Percentiles rank a stretch among this genome's conserved stretches.
These are phyloP conservation scores for Monosporozyma unispora DNA, from an alignment of 805 yeast species.

Conservation along the genomic window DNA sequence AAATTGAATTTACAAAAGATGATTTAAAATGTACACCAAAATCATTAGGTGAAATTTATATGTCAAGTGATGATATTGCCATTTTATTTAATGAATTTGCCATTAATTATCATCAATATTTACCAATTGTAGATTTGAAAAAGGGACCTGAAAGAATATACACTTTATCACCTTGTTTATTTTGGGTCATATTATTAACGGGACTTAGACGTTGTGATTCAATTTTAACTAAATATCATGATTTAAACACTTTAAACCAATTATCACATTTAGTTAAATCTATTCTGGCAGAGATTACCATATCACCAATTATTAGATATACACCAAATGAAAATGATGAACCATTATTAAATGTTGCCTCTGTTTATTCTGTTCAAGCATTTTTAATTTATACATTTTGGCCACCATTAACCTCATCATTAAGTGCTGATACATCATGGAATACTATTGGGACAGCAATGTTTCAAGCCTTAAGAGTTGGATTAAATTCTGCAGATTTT, in stretches of 20 bases:
- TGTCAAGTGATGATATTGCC: slow-evolving; percentile 52
- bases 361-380: slow-evolving; percentile 92
- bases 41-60: slow-evolving; percentile 55
- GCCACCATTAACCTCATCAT: slow-evolving; percentile 93
- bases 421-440: slow-evolving; percentile 95
- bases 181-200: slow-evolving; percentile 88
- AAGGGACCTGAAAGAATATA: slow-evolving; percentile 79
- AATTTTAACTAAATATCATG: neutral
- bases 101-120: slow-evolving; percentile 67
- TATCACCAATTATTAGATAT: slow-evolving; percentile 81
- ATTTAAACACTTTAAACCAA: slow-evolving; percentile 26
- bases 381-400: slow-evolving; percentile 79
- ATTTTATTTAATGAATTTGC: slow-evolving; percentile 61
- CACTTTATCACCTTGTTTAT: slow-evolving; percentile 73
- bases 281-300: slow-evolving; percentile 76
- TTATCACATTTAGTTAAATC: slow-evolving; percentile 66
- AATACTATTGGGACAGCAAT: slow-evolving; percentile 88
- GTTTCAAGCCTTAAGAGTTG: slow-evolving; percentile 86
- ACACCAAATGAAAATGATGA: slow-evolving; percentile 71
- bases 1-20: slow-evolving; percentile 24
- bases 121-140: slow-evolving; percentile 78
- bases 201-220: slow-evolving; percentile 52
- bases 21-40: slow-evolving; percentile 54
- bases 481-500: slow-evolving; percentile 74
- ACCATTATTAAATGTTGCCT: slow-evolving; percentile 77